Evolutionary conservation across 257 asterid species (phyloP).

Genomic region (Solanum pinnatisectum): DNA sequence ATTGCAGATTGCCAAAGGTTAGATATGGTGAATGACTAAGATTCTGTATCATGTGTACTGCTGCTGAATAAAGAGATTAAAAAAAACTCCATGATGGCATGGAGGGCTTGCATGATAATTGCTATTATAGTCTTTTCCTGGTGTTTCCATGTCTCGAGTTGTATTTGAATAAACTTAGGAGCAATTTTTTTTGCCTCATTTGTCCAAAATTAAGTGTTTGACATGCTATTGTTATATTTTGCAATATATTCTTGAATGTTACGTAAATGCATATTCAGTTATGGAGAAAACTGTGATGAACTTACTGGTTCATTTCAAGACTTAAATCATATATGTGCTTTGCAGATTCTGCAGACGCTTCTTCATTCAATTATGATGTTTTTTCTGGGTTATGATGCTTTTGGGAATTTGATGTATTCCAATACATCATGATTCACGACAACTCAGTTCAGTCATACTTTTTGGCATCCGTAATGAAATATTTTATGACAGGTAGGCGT

Average conservation of each 20-base stretch:
- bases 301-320: neutral
- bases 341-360: neutral
- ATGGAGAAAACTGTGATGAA: neutral
- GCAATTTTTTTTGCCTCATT: neutral
- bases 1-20: neutral
- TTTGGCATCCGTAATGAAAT: neutral
- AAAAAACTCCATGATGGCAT: neutral
- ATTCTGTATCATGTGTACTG: neutral
- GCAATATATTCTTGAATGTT: neutral
- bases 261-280: neutral
- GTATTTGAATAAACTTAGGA: neutral
- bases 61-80: neutral
- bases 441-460: neutral
- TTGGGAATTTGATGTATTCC: neutral
- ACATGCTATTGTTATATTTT: neutral
- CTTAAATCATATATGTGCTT: neutral
- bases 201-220: neutral
- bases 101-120: neutral
- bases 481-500: neutral
- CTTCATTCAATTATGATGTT: neutral
- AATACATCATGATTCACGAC: neutral
- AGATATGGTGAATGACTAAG: neutral
- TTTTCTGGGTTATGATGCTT: neutral
- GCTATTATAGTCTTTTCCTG: neutral
- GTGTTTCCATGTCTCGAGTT: neutral